Evolutionary conservation across 306 rosid genomes (phyloP).

Genomic region (Rosa lucieae): DNA sequence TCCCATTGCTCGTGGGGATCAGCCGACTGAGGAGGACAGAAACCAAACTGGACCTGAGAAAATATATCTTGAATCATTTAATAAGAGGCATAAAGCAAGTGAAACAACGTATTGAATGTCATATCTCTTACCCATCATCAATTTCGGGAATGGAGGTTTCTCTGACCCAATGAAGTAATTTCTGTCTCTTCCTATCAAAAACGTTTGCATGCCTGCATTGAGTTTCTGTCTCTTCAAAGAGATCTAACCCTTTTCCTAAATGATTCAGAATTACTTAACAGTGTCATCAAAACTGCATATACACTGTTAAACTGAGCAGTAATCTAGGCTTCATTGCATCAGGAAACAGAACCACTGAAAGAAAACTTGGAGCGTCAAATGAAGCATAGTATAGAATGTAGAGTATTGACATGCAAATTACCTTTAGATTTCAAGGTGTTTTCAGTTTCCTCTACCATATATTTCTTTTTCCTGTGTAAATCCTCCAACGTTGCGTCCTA

Average conservation of each 20-base stretch:
- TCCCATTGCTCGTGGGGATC: slow-evolving; percentile 38
- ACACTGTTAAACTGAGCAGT: not conserved
- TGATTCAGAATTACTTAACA: slow-evolving; percentile 13
- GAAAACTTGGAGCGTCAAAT: slow-evolving; percentile 2
- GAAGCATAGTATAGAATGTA: slow-evolving; percentile 23
- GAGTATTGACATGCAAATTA: slow-evolving; percentile 32
- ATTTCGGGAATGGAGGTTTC: slow-evolving; percentile 45
- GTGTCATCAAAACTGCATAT: not conserved
- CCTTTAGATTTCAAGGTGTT: slow-evolving; percentile 28
- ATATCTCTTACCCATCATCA: slow-evolving; percentile 62
- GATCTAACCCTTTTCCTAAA: slow-evolving; percentile 14
- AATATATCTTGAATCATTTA: slow-evolving; percentile 20
- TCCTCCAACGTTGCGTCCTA: slow-evolving; percentile 23
- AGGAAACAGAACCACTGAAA: not conserved
- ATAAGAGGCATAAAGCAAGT: slow-evolving; percentile 22
- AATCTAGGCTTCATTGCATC: not conserved
- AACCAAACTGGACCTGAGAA: slow-evolving; percentile 61
- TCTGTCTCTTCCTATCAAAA: slow-evolving; percentile 67
- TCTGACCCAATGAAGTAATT: slow-evolving; percentile 53
- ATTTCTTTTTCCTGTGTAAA: slow-evolving; percentile 25
- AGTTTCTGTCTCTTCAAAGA: slow-evolving; percentile 33
- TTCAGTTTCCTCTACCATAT: slow-evolving; percentile 29
- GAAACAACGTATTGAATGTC: slow-evolving; percentile 18
- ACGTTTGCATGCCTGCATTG: slow-evolving; percentile 34
- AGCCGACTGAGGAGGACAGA: slow-evolving; percentile 70